phyloP scores from a whole-genome alignment of 2,329 filamentous ascomycete species.

The Monilinia polystroma region DNA sequence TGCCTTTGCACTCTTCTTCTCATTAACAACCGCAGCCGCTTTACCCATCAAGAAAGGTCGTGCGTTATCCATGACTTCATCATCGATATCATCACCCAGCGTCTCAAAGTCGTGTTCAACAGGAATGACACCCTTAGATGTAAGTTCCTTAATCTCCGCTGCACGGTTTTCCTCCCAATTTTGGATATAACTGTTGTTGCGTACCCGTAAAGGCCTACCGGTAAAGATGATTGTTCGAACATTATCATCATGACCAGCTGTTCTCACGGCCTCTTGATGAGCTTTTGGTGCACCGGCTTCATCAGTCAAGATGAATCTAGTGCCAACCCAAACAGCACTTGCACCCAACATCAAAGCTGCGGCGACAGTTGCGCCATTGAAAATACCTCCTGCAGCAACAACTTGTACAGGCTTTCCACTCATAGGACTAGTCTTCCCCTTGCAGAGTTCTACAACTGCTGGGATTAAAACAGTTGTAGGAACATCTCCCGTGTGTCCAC shows the following conservation, averaged over 20 bases:
- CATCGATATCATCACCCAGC: constrained; percentile 67
- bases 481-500: constrained; percentile 92
- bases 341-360: constrained; percentile 92
- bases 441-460: constrained; percentile 77
- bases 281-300: constrained; percentile 91
- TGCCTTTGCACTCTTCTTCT: constrained; percentile 85
- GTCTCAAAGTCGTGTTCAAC: constrained; percentile 94
- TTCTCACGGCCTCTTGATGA: constrained; percentile 94
- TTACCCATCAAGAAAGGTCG: constrained; percentile 95
- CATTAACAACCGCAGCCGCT: constrained; percentile 88
- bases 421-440: constrained; percentile 80
- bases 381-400: constrained; percentile 89
- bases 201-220: constrained; percentile 87
- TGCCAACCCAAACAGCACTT: constrained; percentile 92
- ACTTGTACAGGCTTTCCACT: constrained; percentile 87
- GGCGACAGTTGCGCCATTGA: constrained; percentile 86
- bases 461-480: constrained; percentile 89
- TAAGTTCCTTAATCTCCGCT: constrained; percentile 89
- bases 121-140: constrained; percentile 83
- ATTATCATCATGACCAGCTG: constrained; percentile 91
- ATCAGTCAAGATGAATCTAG: constrained; percentile 88
- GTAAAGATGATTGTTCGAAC: constrained; percentile 98
- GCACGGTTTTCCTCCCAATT: constrained; percentile 92
- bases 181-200: constrained; percentile 88
- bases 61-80: constrained; percentile 85